Evolutionary conservation across 306 rosid species (phyloP), one percentile per base, ranked within the genome.

Genomic region (Citrullus mucosospermus): DNA sequence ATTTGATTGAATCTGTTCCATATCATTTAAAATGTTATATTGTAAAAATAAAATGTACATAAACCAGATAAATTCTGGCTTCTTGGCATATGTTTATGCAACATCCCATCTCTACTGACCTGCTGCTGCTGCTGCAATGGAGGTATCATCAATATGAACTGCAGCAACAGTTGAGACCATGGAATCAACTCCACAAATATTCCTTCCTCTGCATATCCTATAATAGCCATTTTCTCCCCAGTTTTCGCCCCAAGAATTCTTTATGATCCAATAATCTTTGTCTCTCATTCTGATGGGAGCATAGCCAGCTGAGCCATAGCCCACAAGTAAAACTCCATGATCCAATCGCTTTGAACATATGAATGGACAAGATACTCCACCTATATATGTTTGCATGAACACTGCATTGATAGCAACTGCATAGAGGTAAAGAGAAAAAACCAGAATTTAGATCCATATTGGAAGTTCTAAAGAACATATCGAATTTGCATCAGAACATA

Each of bases 141-240:
- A 58, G 83, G 57, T 1, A 48, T 48, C 5, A 48, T 13, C 3
- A 48, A 3, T 86, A 32, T 85, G 83, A 50, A 86, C 87, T 1
- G 96, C 91, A 3, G 96, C 96, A 36, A 89, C 96, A 5, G 96
- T 89, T 48, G 96, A 91, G 75, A 91, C 96, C 93, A 91, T 86
- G 61, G 96, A 88, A 74, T 91, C 96, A 14, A 92, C 99, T 32
- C 99, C 99, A 34, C 99, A 95, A 36, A 95, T 78, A 57, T 95
- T 95, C 43, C 87, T 88, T 61, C 97, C 99, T 58, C 78, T 70
- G 85, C 99, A 95, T 54, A 95, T 95, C 78, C 89, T 95, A 84
- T 95, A 95, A 82, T 46, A 95, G 22, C 99, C 99, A 65, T 78
- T 87, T 86, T 95, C 99, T 83, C 99, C 99, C 99, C 99, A 95